A percentile compares a stretch with the other conserved stretches of the same genome.
Conservation (phyloP, 202 grass and related monocot genomes). For the Setaria italica region DNA sequence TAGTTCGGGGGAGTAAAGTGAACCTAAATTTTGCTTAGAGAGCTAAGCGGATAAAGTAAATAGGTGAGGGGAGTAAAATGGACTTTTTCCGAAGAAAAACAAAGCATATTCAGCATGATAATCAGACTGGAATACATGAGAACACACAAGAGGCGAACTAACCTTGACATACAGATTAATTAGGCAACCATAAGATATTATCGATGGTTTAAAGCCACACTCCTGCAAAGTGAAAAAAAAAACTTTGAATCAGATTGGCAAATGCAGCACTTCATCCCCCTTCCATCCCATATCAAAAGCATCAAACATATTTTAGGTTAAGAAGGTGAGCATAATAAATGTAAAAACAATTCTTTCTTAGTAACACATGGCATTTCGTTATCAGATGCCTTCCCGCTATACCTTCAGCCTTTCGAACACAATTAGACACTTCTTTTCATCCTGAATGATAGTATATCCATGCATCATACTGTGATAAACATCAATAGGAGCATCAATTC, state of each 20-base stretch:
- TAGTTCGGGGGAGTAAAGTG: no score
- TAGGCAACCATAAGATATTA: conserved; percentile 95
- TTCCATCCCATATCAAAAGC: conserved; percentile 31
- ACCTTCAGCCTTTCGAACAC: conserved; percentile 93
- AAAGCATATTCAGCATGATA: conserved; percentile 2
- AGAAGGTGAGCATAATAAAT: conserved; percentile 14
- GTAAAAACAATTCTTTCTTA: neutral
- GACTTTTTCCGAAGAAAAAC: no score
- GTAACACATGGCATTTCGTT: conserved; percentile 22
- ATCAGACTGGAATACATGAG: neutral
- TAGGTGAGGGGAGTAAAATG: no score
- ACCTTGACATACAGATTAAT: conserved; percentile 98
- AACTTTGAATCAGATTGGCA: conserved; percentile 13
- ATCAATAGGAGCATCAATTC: conserved; percentile 87
- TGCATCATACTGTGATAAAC: conserved; percentile 98
- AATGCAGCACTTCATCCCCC: neutral
- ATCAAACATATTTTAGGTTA: conserved; percentile 10
- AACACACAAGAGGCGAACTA: conserved; percentile 21
- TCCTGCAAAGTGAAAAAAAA: conserved; percentile 72
- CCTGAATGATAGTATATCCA: conserved; percentile 83
- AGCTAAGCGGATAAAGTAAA: no score
- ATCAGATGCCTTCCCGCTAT: conserved; percentile 33
- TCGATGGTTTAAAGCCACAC: conserved; percentile 79
- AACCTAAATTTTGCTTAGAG: no score
- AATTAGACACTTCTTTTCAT: conserved; percentile 91